Base-by-base conservation (phyloP, 176 grass and related monocot species). In the Poa annua region DNA sequence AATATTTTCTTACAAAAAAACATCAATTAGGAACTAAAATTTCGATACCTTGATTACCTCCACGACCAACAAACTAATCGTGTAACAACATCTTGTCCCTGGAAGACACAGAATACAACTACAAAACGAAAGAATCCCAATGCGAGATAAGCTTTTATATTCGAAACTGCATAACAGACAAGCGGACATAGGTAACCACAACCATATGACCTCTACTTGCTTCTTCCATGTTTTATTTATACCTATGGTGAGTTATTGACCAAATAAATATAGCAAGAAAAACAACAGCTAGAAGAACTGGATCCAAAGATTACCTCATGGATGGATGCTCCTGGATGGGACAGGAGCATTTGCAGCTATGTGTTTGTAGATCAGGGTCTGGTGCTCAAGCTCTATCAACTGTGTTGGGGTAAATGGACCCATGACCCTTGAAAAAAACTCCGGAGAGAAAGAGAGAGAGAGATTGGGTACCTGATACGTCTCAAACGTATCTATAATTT, bases 371-470 rank as follows among this genome's bases (percentile, higher is more conserved):
- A 97, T 94, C 78, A 97, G 76, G 19, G 95, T 90, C 80, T 94
- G 95, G 81, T 92, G 95, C 71, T 97, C 95, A 66, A 97, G 80
- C 74, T 97, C 92, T 88, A 97, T 92, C 95, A 92, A 97, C 84
- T 97, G 95, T 29, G 95, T 89, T 22, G 90, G 90, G 7, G 95
- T 97, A 79, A 97, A 97, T 9, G 95, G 92, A 32, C 90, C 90
- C 84, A 90, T 94, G 65, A 94, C 75, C 78, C 92, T 89, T 47
- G 92, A 79, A 86, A 91, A 75, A 42, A 89, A 50, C 29, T 81
- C 90, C 81, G n/a, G n/a, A n/a, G n/a, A n/a, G n/a, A n/a, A n/a
- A n/a, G n/a, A n/a, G n/a, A n/a, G n/a, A n/a, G n/a, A n/a, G n/a
- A n/a, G n/a, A n/a, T n/a, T n/a, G n/a, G n/a, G n/a, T n/a, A n/a